phyloP scores from a whole-genome alignment of 176 grass and related monocot genomes.

The Rhipidocladum racemiflorum region DNA sequence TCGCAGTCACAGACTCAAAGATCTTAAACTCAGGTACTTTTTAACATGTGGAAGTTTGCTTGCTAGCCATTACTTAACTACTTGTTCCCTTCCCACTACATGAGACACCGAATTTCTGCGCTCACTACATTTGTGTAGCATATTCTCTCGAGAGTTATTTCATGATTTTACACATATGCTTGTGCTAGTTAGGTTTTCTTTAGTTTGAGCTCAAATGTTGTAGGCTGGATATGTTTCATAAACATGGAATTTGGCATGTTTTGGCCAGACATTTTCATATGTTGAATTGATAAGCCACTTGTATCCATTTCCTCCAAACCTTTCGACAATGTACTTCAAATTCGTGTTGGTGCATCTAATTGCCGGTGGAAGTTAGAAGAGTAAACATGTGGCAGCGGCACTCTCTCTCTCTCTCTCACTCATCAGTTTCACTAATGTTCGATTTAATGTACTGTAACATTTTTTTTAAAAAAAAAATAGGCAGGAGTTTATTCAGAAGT shows the following conservation, averaged over 20 bases:
- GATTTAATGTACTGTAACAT: not conserved
- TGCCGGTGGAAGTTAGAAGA: not conserved
- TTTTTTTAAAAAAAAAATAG: not conserved
- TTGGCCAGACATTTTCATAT: not conserved
- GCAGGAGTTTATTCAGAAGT: not conserved
- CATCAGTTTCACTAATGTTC: not conserved
- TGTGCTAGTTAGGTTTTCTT: not conserved
- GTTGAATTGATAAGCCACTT: not conserved
- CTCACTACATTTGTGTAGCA: not conserved
- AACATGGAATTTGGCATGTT: not conserved
- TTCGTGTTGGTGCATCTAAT: conserved; percentile 19
- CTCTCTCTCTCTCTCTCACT: not conserved
- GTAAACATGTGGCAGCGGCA: not conserved
- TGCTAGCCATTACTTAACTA: not conserved
- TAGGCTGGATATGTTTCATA: conserved; percentile 5
- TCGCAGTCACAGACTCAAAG: conserved; percentile 47
- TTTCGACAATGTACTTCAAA: not conserved
- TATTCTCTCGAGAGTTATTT: not conserved
- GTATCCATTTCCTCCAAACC: not conserved
- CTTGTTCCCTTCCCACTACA: not conserved
- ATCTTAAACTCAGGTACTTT: conserved; percentile 36
- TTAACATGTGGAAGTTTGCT: conserved; percentile 7
- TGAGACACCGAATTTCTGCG: not conserved
- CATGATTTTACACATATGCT: not conserved
- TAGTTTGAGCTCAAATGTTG: conserved; percentile 4